Percentiles rank a stretch among this genome's conserved stretches.
phyloP scores from a whole-genome alignment of 768 basidiomycete genomes.

The Lactarius hatsudake region DNA sequence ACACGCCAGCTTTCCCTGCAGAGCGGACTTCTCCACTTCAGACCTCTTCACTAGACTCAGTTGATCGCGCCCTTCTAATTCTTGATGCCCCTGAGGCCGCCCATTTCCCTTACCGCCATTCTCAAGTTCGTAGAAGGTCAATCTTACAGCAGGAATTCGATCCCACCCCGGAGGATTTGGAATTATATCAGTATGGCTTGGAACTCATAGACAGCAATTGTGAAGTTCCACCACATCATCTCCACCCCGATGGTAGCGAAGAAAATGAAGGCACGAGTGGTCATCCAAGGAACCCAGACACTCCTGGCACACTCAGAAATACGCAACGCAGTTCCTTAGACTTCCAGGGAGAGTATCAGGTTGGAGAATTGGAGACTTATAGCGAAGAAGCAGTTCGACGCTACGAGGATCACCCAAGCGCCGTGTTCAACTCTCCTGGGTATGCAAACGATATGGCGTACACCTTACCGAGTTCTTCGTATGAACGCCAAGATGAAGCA shows the following conservation, averaged over 20 bases:
- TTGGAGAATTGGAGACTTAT: not conserved
- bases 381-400: not conserved
- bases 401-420: not conserved
- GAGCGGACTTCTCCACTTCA: not conserved
- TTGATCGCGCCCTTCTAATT: constrained; percentile 12
- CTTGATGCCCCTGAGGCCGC: not conserved
- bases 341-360: not conserved
- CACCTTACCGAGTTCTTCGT: not conserved
- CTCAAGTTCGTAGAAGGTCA: constrained; percentile 13
- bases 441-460: not conserved
- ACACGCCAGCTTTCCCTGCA: not conserved
- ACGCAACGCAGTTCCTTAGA: not conserved
- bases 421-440: not conserved
- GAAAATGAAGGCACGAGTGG: not conserved
- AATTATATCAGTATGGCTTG: constrained; percentile 7
- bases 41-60: constrained; percentile 16
- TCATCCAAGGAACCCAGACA: not conserved
- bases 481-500: constrained; percentile 3
- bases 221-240: not conserved
- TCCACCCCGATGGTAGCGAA: not conserved
- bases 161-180: not conserved
- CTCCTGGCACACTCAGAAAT: not conserved
- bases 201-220: not conserved
- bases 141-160: constrained; percentile 2
- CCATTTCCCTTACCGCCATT: not conserved